Conservation (phyloP, 345 rosid species). For the Gossypium raimondii region DNA sequence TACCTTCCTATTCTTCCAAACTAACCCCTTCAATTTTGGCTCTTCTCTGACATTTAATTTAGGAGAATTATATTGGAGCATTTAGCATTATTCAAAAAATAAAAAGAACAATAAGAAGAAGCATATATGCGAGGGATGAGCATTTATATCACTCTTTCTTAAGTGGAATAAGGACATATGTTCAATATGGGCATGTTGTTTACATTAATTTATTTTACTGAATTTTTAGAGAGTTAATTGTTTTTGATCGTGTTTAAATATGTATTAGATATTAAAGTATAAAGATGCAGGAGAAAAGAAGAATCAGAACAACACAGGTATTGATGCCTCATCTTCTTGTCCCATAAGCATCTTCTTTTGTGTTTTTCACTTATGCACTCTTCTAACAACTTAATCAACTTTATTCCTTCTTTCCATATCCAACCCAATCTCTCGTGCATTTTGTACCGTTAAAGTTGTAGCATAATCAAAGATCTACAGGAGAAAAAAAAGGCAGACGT, state of each 20-base stretch:
- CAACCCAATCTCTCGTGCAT: background rate
- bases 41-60: too few relatives aligned
- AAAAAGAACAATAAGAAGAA: too few relatives aligned
- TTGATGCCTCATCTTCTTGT: conserved; percentile 12
- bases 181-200: background rate
- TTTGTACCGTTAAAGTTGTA: conserved; percentile 25
- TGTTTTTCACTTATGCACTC: conserved; percentile 17
- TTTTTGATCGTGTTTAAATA: background rate
- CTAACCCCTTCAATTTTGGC: too few relatives aligned
- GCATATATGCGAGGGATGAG: too few relatives aligned
- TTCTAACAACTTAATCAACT: conserved; percentile 20
- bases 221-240: background rate
- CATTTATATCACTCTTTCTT: too few relatives aligned
- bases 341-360: conserved; percentile 9
- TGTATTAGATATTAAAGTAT: background rate
- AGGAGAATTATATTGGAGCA: too few relatives aligned
- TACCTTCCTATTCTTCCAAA: too few relatives aligned
- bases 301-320: background rate
- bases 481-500: conserved; percentile 26
- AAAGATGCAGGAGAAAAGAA: background rate
- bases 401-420: conserved; percentile 4
- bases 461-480: conserved; percentile 8
- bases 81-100: too few relatives aligned
- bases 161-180: too few relatives aligned
- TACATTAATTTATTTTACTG: background rate